phyloP scores from a whole-genome alignment of 2,329 filamentous ascomycete species.

The Diaporthe sp. region DNA sequence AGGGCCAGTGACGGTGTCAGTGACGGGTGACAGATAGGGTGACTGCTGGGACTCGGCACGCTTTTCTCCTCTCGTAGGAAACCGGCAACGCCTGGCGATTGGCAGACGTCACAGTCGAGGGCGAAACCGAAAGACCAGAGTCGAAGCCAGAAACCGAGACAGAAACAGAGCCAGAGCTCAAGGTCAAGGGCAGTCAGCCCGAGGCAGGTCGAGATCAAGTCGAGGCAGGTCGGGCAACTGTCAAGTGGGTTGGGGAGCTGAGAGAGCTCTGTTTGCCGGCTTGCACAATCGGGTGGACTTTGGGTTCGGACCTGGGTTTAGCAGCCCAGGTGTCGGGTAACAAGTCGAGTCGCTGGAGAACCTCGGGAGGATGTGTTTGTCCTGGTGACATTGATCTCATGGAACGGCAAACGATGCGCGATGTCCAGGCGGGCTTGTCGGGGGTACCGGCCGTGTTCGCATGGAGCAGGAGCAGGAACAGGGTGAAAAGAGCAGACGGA shows the following conservation, averaged over 20 bases:
- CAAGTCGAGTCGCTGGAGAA: slow-evolving; percentile 4
- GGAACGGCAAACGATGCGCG: not conserved
- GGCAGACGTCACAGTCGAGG: not conserved
- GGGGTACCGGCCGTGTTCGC: slow-evolving; percentile 11
- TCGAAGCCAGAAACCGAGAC: not conserved
- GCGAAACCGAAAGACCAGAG: not conserved
- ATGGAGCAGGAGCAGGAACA: not conserved
- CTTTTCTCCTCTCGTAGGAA: not conserved
- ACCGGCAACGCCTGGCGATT: not conserved
- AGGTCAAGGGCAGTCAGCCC: not conserved
- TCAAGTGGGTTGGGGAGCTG: not conserved
- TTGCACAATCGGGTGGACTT: not conserved
- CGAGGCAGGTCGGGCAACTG: not conserved
- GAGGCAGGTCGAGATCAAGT: not conserved
- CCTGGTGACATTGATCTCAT: slow-evolving; percentile 2
- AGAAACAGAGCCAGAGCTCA: not conserved
- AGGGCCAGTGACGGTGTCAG: slow-evolving; percentile 4
- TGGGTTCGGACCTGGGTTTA: not conserved
- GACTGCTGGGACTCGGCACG: not conserved
- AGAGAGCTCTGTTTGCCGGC: not conserved
- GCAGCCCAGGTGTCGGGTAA: not conserved
- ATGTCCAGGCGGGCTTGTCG: slow-evolving; percentile 3
- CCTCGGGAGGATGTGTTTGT: not conserved
- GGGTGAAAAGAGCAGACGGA: slow-evolving; percentile 13
- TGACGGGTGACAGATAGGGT: not conserved